A percentile compares a stretch with the other conserved stretches of the same genome.
phyloP scores from a whole-genome alignment of 1,139 yeast genomes.

The Zhuliangozyma blackwelliae region DNA sequence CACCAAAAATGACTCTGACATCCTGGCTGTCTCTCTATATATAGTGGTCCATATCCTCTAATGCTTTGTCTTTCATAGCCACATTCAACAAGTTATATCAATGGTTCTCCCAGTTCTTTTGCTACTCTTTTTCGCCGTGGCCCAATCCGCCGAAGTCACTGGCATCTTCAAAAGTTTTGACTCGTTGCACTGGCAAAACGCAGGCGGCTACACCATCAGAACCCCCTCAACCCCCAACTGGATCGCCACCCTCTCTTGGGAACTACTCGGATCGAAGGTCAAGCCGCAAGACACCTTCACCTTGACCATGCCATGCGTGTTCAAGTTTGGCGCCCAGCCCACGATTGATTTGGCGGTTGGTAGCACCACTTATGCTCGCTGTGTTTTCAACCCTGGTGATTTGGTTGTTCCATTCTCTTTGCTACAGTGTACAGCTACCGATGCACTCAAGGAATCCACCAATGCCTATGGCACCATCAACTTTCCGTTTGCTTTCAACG shows the following conservation, averaged over 20 bases:
- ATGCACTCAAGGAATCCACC: conserved; percentile 10
- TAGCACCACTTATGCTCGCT: conserved; percentile 20
- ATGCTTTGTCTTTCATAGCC: no score
- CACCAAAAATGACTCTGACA: no score
- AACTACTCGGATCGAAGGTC: conserved; percentile 15
- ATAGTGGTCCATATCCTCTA: no score
- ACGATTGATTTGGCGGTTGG: conserved; percentile 16
- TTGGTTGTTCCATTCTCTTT: conserved; percentile 18
- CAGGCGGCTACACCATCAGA: conserved; percentile 3
- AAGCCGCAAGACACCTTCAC: conserved; percentile 30
- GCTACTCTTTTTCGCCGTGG: not conserved
- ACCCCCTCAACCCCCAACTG: conserved; percentile 20
- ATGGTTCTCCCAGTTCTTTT: no score
- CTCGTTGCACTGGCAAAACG: conserved; percentile 10
- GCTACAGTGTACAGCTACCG: conserved; percentile 21
- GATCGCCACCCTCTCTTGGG: conserved; percentile 24
- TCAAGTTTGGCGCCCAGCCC: conserved; percentile 17
- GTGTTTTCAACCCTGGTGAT: conserved; percentile 22
- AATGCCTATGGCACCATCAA: conserved; percentile 19
- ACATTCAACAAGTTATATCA: no score
- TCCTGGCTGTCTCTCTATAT: no score
- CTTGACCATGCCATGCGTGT: conserved; percentile 27
- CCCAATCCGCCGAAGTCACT: conserved; percentile 8
- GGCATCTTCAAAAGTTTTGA: conserved; percentile 18
- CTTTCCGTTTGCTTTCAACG: conserved; percentile 25